Conservation (phyloP, 2,329 filamentous ascomycete genomes). For the Plectosphaerella cucumerina region DNA sequence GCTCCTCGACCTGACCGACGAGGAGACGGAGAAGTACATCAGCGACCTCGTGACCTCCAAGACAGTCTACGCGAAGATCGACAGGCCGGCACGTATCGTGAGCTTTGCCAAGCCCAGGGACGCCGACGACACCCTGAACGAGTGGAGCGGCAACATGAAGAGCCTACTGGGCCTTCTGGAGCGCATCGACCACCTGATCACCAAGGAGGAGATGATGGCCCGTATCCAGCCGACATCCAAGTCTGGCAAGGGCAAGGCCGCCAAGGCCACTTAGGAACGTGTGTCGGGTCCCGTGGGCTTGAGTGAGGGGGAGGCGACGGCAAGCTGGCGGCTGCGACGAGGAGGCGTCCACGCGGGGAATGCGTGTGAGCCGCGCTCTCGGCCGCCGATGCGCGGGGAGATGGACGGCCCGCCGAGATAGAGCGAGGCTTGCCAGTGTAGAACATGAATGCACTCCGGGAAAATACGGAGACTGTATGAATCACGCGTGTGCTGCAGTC, state of each 20-base stretch:
- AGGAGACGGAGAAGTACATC: constrained; percentile 99
- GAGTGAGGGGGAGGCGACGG: not conserved
- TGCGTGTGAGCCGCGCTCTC: not conserved
- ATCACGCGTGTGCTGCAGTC: constrained; percentile 4
- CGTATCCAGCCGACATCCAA: constrained; percentile 68
- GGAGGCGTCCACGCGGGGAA: not conserved
- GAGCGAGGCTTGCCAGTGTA: not conserved
- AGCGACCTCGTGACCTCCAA: constrained; percentile 95
- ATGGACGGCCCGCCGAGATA: not conserved
- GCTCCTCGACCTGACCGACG: constrained; percentile 85
- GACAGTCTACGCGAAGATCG: constrained; percentile 97
- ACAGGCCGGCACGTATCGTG: constrained; percentile 85
- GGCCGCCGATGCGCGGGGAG: not conserved
- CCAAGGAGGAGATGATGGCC: constrained; percentile 99
- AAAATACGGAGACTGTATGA: not conserved
- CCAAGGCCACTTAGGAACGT: constrained; percentile 27
- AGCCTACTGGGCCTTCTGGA: constrained; percentile 79
- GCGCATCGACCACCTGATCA: constrained; percentile 95
- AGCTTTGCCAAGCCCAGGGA: constrained; percentile 93
- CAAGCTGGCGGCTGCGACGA: not conserved
- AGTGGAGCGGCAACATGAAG: constrained; percentile 99
- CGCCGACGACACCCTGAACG: constrained; percentile 93
- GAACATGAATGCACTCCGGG: not conserved
- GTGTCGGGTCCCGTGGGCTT: not conserved
- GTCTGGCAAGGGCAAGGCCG: constrained; percentile 28